phyloP scores from a whole-genome alignment of 208 protist species.

The Phytomonas serpens region DNA sequence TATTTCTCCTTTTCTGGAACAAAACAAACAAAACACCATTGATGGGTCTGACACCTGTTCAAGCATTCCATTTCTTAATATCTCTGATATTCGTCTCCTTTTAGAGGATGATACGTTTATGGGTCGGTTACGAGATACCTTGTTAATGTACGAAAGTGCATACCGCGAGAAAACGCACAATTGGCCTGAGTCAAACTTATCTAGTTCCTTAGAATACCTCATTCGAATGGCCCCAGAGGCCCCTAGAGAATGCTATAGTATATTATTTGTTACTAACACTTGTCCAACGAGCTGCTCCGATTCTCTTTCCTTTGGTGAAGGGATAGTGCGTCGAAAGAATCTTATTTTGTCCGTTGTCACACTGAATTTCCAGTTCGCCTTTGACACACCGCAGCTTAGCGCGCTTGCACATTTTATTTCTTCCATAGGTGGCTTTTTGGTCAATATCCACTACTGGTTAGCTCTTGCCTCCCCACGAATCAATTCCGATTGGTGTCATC shows the following conservation, averaged over 20 bases:
- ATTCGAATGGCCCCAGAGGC: conserved; percentile 51
- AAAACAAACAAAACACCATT: conserved; percentile 8
- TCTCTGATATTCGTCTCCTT: conserved; percentile 35
- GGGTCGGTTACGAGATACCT: conserved; percentile 28
- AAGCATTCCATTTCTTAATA: conserved; percentile 42
- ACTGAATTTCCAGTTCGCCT: conserved; percentile 45
- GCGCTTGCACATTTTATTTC: conserved; percentile 68
- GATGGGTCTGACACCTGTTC: conserved; percentile 17
- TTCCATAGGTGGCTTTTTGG: conserved; percentile 64
- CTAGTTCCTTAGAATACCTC: conserved; percentile 58
- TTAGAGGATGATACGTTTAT: conserved; percentile 44
- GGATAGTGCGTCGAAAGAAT: conserved; percentile 69
- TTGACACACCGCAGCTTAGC: conserved; percentile 49
- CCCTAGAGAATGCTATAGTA: conserved; percentile 50
- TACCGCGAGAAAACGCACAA: conserved; percentile 34
- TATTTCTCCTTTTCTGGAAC: conserved; percentile 30
- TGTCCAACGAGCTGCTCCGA: conserved; percentile 28
- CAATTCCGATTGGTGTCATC: conserved; percentile 75
- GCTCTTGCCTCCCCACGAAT: conserved; percentile 42
- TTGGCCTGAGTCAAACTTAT: conserved; percentile 55
- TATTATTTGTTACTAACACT: conserved; percentile 63
- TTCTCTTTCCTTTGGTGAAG: conserved; percentile 54
- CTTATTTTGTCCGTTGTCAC: conserved; percentile 73
- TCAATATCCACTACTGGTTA: conserved; percentile 79
- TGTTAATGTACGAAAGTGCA: conserved; percentile 55